phyloP scores from a whole-genome alignment of 345 rosid species.

The Chamaenerion angustifolium region DNA sequence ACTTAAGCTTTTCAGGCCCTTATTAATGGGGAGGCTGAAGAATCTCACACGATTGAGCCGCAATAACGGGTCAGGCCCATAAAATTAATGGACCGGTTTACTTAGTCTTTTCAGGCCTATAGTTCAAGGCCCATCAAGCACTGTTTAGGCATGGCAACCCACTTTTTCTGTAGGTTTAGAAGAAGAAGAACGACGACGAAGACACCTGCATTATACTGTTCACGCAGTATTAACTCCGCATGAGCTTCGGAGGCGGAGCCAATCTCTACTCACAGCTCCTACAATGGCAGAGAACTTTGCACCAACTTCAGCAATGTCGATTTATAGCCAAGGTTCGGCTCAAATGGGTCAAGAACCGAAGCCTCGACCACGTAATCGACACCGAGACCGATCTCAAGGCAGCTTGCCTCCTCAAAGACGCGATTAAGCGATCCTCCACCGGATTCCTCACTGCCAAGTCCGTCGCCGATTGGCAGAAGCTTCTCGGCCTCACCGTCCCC shows the following conservation, averaged over 20 bases:
- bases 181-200: no score
- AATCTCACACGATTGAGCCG: no score
- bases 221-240: not conserved
- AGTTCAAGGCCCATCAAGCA: no score
- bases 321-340: constrained; percentile 57
- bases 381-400: constrained; percentile 84
- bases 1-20: no score
- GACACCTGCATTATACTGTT: not conserved
- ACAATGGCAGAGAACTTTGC: not conserved
- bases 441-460: constrained; percentile 88
- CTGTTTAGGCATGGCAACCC: no score
- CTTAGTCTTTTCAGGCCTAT: no score
- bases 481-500: constrained; percentile 88
- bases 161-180: no score
- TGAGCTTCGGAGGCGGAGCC: constrained; percentile 3
- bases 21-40: no score
- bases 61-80: no score
- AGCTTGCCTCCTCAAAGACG: constrained; percentile 82
- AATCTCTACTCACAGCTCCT: constrained; percentile 3
- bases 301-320: constrained; percentile 40
- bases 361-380: constrained; percentile 75
- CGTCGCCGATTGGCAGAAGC: constrained; percentile 81
- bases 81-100: no score
- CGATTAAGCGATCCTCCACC: constrained; percentile 71
- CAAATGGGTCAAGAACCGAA: constrained; percentile 84